Evolutionary conservation across 345 rosid species (phyloP), one percentile per base, ranked within the genome.

Genomic region (Eucalyptus fibrosa): DNA sequence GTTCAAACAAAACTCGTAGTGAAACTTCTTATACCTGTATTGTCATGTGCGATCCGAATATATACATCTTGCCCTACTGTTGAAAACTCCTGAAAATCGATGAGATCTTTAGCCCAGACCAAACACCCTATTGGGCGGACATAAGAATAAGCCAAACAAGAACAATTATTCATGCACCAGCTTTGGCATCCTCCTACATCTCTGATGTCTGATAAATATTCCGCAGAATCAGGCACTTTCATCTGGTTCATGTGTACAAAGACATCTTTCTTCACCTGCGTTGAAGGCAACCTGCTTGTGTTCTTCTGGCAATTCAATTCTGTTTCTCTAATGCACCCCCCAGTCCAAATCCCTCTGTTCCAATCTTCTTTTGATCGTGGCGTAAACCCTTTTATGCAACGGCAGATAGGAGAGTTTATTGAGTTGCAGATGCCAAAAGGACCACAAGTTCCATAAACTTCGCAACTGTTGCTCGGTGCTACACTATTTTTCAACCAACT

Each of bases 81-180:
- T 34, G 82, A 72, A 37, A 72, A 37, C 82, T 72, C 82, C 44
- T 3, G 45, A 5, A 37, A 17, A 72, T 72, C 82, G 7, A 72
- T 72, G 23, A 72, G 82, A 72, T 72, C 82, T 34, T 37, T 37
- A 72, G 26, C 44, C 91, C 91, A 89, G 14, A 87, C 30, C 87
- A 89, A 34, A 82, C 91, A 89, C 34, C 91, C 91, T 14, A 80
- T 81, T 4, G 56, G 17, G 32, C 12, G 49, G 23, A 89, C 87
- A 56, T 87, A 87, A 18, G 89, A 55, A 81, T 87, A 89, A 30
- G 87, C 91, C n/a, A 15, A 6, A 9, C 89, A 89, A 47, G 91
- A 89, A 87, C 91, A 89, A 40, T 93, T 91, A 88, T 51, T 89
- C 88, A 80, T 34, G 86, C 94, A 94, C 90, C 91, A 88, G 69